Conservation (phyloP, 768 basidiomycete species). For the Thelephora ganbajun region DNA sequence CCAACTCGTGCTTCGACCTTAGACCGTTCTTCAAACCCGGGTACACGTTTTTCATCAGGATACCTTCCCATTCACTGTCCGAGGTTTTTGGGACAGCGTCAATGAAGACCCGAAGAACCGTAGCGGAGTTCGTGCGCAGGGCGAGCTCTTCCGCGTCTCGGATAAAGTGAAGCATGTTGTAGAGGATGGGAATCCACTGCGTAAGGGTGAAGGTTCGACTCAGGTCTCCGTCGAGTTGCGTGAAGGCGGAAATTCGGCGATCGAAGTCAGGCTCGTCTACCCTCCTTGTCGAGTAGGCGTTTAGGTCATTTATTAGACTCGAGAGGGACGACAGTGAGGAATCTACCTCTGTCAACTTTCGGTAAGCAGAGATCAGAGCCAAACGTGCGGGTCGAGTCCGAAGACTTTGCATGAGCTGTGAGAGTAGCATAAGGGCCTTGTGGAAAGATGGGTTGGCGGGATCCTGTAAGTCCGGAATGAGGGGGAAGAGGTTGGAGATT, state of each 20-base stretch:
- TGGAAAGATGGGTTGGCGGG: slow-evolving; percentile 26
- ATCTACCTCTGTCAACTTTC: slow-evolving; percentile 32
- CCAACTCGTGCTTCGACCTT: slow-evolving; percentile 68
- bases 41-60: slow-evolving; percentile 53
- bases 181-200: slow-evolving; percentile 68
- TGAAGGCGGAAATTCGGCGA: slow-evolving; percentile 64
- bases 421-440: slow-evolving; percentile 52
- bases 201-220: slow-evolving; percentile 33
- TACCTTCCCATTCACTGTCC: slow-evolving; percentile 30
- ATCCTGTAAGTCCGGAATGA: slow-evolving; percentile 50
- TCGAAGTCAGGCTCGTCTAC: slow-evolving; percentile 92
- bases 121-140: slow-evolving; percentile 69
- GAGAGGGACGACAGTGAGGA: slow-evolving; percentile 32
- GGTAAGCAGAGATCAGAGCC: slow-evolving; percentile 54
- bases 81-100: slow-evolving; percentile 34
- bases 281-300: slow-evolving; percentile 73
- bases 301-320: slow-evolving; percentile 50
- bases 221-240: slow-evolving; percentile 52
- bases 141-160: slow-evolving; percentile 85
- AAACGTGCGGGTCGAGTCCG: slow-evolving; percentile 59
- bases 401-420: slow-evolving; percentile 64
- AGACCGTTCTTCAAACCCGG: slow-evolving; percentile 73
- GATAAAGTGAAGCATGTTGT: slow-evolving; percentile 74
- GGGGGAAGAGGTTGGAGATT: slow-evolving; percentile 45
- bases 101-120: slow-evolving; percentile 65